A percentile compares a stretch with the other conserved stretches of the same genome.
phyloP scores from a whole-genome alignment of 768 basidiomycete species.

The Lentinula raphanica region DNA sequence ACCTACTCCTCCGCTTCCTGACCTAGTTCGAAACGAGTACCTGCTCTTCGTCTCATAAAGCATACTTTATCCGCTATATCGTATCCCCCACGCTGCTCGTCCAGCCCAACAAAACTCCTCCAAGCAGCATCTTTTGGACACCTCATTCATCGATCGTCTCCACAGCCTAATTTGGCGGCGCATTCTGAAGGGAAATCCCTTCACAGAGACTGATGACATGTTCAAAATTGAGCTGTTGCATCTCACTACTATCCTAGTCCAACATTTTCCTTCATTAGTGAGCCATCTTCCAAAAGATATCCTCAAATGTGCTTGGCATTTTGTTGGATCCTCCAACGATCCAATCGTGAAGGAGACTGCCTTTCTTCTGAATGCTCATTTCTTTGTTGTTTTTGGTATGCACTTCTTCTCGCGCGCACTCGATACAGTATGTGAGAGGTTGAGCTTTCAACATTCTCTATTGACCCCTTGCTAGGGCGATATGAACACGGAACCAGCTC shows the following conservation, averaged over 20 bases:
- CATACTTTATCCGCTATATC: slow-evolving; percentile 73
- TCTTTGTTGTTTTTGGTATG: slow-evolving; percentile 90
- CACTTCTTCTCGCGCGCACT: slow-evolving; percentile 84
- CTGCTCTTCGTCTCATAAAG: slow-evolving; percentile 71
- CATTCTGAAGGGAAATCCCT: slow-evolving; percentile 49
- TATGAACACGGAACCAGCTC: no score
- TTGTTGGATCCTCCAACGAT: slow-evolving; percentile 74
- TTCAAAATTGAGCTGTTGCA: slow-evolving; percentile 90
- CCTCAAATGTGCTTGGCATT: slow-evolving; percentile 90
- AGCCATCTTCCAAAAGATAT: slow-evolving; percentile 84
- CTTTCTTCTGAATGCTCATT: slow-evolving; percentile 84
- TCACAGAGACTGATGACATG: slow-evolving; percentile 67
- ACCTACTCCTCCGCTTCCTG: slow-evolving; percentile 79
- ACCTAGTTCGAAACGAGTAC: slow-evolving; percentile 70
- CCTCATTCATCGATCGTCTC: slow-evolving; percentile 63
- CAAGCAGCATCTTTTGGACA: slow-evolving; percentile 62
- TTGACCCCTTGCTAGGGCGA: no score
- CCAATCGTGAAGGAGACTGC: slow-evolving; percentile 89
- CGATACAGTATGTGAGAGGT: slow-evolving; percentile 56
- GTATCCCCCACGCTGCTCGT: slow-evolving; percentile 83
- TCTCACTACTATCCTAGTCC: slow-evolving; percentile 83
- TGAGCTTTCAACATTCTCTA: not conserved
- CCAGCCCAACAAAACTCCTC: slow-evolving; percentile 54
- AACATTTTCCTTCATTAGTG: slow-evolving; percentile 75
- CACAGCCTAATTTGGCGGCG: slow-evolving; percentile 80